Base-by-base conservation (phyloP, 257 asterid species). In the Mentha longifolia region DNA sequence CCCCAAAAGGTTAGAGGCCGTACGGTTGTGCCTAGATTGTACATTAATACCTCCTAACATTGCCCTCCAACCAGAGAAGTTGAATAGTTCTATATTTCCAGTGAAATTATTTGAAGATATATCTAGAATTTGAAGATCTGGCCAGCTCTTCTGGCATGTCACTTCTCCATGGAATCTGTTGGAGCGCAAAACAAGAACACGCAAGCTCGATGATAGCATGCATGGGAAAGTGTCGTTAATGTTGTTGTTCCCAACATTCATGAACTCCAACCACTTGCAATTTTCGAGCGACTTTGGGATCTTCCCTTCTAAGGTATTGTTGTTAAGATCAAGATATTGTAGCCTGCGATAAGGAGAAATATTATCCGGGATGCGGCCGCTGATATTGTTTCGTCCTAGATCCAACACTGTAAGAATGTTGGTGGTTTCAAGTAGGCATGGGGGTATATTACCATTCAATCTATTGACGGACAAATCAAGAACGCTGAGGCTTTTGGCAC, bases 161-260 rank as follows among this genome's bases (percentile, higher is more conserved):
- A 82, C 46, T 11, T 52, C 59, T 65, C 93, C 87, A 3, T 79
- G 71, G 45, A 85, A 83, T 35, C 50, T 59, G 74, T 87, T 87
- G 74, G 57, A 75, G 15, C 72, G 77, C 30, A 84, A 61, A 9
- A 81, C 77, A 6, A 87, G 86, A 2, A 87, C 83, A 3, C 61
- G 54, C 81, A 70, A 66, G 62, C 46, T 52, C 3, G 58, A 19
- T 2, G 30, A 19, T 2, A 17, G 30, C 70, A 68, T 5, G 81
- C 75, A 72, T 1, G 84, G 84, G 49, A 76, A 76, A 0, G 12
- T 51, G 42, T 63, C 84, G n/a, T 11, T n/a, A 6, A 84, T 59
- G 7, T 5, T 69, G 73, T 87, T 87, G 69, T 70, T 69, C 17
- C 89, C 87, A 28, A 87, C 59, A 25, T 83, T 85, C 66, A 85